phyloP scores from a whole-genome alignment of 2,329 filamentous ascomycete genomes.

The Nemania bipapillata region DNA sequence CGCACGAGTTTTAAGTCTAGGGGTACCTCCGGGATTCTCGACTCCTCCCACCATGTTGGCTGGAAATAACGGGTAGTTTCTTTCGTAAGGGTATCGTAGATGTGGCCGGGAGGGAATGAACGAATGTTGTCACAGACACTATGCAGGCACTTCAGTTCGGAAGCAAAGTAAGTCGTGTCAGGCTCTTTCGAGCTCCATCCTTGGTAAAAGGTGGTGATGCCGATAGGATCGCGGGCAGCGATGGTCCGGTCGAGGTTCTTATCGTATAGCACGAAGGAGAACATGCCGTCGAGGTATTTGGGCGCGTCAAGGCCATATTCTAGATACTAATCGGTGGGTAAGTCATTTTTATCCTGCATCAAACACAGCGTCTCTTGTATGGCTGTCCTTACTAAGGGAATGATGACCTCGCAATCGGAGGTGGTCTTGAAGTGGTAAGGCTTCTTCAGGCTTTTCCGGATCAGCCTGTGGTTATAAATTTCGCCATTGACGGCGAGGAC shows the following conservation, averaged over 20 bases:
- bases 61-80: conserved; percentile 87
- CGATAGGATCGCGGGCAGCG: conserved; percentile 94
- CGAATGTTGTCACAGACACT: conserved; percentile 95
- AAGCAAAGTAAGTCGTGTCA: conserved; percentile 91
- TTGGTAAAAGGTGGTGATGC: conserved; percentile 96
- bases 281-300: conserved; percentile 97
- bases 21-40: conserved; percentile 79
- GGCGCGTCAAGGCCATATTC: conserved; percentile 92
- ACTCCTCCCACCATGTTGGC: conserved; percentile 89
- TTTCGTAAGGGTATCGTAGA: conserved; percentile 94
- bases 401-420: conserved; percentile 98
- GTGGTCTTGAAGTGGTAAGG: conserved; percentile 98
- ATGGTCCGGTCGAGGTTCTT: conserved; percentile 92
- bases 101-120: conserved; percentile 91
- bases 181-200: conserved; percentile 87
- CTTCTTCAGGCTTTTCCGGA: conserved; percentile 85
- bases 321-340: conserved; percentile 73
- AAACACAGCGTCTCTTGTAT: not conserved
- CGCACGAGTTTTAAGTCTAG: conserved; percentile 86
- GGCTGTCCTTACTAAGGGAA: conserved; percentile 78
- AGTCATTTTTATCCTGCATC: conserved; percentile 16
- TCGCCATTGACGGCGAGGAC: conserved; percentile 98
- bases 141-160: conserved; percentile 92
- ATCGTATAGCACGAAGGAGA: conserved; percentile 98
- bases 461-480: conserved; percentile 98